Conservation (phyloP, 768 basidiomycete species). For the Mycena floridula region DNA sequence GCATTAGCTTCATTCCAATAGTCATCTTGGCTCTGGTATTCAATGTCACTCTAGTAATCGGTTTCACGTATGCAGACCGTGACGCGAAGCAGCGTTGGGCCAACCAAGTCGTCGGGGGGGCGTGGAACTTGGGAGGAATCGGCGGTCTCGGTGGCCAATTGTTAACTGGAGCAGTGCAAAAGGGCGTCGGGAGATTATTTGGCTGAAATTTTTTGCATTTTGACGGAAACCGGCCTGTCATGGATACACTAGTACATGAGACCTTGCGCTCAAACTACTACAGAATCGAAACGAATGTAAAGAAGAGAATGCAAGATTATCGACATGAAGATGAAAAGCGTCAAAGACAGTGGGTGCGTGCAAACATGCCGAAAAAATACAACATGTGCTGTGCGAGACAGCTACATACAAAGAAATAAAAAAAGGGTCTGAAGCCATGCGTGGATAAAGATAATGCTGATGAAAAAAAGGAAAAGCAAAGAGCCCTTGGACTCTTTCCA, state of each 20-base stretch:
- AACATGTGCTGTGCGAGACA: no score
- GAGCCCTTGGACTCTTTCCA: no score
- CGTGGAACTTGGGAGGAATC: slow-evolving; percentile 67
- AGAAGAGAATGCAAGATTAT: not conserved
- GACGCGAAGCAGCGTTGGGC: slow-evolving; percentile 95
- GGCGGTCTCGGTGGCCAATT: slow-evolving; percentile 85
- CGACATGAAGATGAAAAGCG: not conserved
- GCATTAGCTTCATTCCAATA: slow-evolving; percentile 83
- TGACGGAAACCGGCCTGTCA: no score
- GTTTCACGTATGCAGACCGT: slow-evolving; percentile 96
- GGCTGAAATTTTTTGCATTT: slow-evolving; percentile 24
- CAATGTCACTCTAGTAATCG: slow-evolving; percentile 92
- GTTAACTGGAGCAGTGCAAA: slow-evolving; percentile 76
- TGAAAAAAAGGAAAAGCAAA: slow-evolving; percentile 11
- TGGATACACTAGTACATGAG: no score
- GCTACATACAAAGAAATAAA: no score
- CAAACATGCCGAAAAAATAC: not conserved
- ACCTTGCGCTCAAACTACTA: not conserved
- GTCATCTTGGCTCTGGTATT: slow-evolving; percentile 92
- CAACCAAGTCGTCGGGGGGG: slow-evolving; percentile 57
- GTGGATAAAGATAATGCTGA: slow-evolving; percentile 8
- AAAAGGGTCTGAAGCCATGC: slow-evolving; percentile 13
- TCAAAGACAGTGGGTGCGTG: not conserved
- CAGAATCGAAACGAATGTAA: not conserved
- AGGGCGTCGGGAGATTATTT: slow-evolving; percentile 74